Conservation (phyloP, 2,329 filamentous ascomycete genomes). For the Dothideomycetidae sp. region DNA sequence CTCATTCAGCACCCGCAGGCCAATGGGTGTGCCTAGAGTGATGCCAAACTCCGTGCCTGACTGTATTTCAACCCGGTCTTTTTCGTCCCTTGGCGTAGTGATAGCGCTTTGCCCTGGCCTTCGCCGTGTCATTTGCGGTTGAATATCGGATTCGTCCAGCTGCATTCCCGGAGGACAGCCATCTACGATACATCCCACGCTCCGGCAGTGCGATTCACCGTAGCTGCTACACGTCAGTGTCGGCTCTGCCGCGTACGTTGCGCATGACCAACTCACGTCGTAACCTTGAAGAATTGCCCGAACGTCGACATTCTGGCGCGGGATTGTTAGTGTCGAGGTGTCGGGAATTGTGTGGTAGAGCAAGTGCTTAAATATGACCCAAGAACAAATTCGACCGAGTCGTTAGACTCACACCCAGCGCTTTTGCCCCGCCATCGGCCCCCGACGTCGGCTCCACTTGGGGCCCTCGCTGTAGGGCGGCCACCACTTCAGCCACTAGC, state of each 20-base stretch:
- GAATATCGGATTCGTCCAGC: slow-evolving; percentile 71
- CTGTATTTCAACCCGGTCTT: slow-evolving; percentile 81
- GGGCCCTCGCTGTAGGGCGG: too few relatives aligned
- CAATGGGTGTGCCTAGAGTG: slow-evolving; percentile 83
- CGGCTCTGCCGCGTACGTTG: background rate
- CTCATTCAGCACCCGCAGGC: slow-evolving; percentile 75
- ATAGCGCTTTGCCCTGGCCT: slow-evolving; percentile 80
- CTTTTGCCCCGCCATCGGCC: too few relatives aligned
- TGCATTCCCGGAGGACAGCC: slow-evolving; percentile 78
- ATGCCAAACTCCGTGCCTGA: slow-evolving; percentile 83
- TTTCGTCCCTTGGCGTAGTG: slow-evolving; percentile 85
- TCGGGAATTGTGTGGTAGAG: slow-evolving; percentile 1
- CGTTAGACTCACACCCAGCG: too few relatives aligned
- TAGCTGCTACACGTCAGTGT: slow-evolving; percentile 35
- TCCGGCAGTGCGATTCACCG: slow-evolving; percentile 81
- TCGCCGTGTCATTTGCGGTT: slow-evolving; percentile 84
- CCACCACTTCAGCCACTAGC: background rate
- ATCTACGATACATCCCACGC: slow-evolving; percentile 89
- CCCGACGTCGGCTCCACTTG: too few relatives aligned
- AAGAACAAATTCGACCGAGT: too few relatives aligned
- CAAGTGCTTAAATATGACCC: background rate
- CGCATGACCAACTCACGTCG: slow-evolving; percentile 46
- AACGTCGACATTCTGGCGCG: slow-evolving; percentile 77
- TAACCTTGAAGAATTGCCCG: slow-evolving; percentile 66
- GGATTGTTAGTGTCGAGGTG: too few relatives aligned